Evolutionary conservation across 2,329 filamentous ascomycete species (phyloP).

Genomic region (Aspergillus puulaauensis): DNA sequence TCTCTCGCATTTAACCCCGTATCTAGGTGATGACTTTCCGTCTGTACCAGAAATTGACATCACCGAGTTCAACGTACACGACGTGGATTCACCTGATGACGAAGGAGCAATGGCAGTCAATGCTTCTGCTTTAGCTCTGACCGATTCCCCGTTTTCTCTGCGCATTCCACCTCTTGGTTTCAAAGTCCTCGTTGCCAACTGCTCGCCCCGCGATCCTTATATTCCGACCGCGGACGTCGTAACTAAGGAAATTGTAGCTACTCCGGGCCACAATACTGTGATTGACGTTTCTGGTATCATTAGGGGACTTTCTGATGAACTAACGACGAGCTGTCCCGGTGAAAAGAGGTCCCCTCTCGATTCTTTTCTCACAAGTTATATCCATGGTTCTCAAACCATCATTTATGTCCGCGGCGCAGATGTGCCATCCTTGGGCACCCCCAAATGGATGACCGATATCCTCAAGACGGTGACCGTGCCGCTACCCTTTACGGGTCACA

Average conservation of each 20-base stretch:
- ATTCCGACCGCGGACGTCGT: conserved; percentile 77
- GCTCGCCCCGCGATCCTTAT: conserved; percentile 66
- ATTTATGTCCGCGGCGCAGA: conserved; percentile 81
- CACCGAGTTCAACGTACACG: conserved; percentile 73
- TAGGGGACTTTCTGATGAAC: conserved; percentile 67
- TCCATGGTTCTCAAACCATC: conserved; percentile 74
- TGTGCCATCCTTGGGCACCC: conserved; percentile 65
- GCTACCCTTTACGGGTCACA: conserved; percentile 77
- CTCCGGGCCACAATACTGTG: conserved; percentile 65
- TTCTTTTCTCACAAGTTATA: conserved; percentile 73
- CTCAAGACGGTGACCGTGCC: conserved; percentile 80
- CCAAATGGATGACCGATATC: conserved; percentile 78
- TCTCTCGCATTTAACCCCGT: conserved; percentile 31
- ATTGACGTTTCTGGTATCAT: conserved; percentile 72
- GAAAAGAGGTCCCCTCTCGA: conserved; percentile 82
- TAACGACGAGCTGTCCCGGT: conserved; percentile 73
- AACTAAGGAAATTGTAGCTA: conserved; percentile 66
- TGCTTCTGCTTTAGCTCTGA: conserved; percentile 68
- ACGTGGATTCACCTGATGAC: conserved; percentile 58
- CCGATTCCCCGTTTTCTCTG: conserved; percentile 76
- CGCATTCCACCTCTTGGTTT: conserved; percentile 78
- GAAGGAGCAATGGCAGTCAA: conserved; percentile 74
- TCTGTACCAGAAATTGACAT: conserved; percentile 79
- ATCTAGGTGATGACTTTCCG: conserved; percentile 63
- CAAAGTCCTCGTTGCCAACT: conserved; percentile 81